Evolutionary conservation across 495 filamentous ascomycete species (phyloP).

Genomic region (Bathelium albidoporum): DNA sequence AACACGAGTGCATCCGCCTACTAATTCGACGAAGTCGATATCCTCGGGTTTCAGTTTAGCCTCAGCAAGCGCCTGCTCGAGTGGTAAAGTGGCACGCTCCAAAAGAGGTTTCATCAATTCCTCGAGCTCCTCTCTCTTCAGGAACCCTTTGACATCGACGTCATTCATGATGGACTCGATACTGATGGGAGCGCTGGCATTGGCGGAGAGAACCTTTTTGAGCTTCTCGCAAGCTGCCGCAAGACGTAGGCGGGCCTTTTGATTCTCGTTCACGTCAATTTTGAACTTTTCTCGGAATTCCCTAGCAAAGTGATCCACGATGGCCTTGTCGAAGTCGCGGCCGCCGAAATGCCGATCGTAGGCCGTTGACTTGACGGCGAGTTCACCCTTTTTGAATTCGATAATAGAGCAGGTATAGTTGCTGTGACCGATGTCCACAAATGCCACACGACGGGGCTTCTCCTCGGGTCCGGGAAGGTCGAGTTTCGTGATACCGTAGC

Average conservation of each 20-base stretch:
- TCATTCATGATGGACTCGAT: constrained; percentile 99
- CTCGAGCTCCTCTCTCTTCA: constrained; percentile 93
- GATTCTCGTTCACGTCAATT: constrained; percentile 62
- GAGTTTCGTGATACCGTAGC: constrained; percentile 94
- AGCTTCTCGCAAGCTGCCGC: constrained; percentile 85
- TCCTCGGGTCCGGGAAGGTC: constrained; percentile 84
- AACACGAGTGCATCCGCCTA: constrained; percentile 91
- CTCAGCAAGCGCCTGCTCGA: constrained; percentile 86
- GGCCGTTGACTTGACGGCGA: constrained; percentile 84
- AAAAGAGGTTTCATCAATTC: constrained; percentile 78
- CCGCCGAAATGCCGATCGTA: constrained; percentile 96
- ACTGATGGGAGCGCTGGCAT: constrained; percentile 85
- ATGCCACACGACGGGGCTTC: constrained; percentile 83
- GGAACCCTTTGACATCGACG: constrained; percentile 74
- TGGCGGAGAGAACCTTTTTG: constrained; percentile 98
- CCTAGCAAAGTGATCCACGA: constrained; percentile 87
- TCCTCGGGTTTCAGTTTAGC: constrained; percentile 82
- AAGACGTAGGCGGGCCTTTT: constrained; percentile 80
- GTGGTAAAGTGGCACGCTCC: constrained; percentile 55
- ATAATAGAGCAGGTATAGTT: constrained; percentile 92
- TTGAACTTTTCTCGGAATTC: constrained; percentile 57
- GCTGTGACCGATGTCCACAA: constrained; percentile 93
- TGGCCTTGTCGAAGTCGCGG: constrained; percentile 88
- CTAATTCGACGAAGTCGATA: constrained; percentile 87
- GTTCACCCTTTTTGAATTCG: constrained; percentile 95